phyloP scores from a whole-genome alignment of 176 grass and related monocot genomes.

The Tillandsia fasciculata region DNA sequence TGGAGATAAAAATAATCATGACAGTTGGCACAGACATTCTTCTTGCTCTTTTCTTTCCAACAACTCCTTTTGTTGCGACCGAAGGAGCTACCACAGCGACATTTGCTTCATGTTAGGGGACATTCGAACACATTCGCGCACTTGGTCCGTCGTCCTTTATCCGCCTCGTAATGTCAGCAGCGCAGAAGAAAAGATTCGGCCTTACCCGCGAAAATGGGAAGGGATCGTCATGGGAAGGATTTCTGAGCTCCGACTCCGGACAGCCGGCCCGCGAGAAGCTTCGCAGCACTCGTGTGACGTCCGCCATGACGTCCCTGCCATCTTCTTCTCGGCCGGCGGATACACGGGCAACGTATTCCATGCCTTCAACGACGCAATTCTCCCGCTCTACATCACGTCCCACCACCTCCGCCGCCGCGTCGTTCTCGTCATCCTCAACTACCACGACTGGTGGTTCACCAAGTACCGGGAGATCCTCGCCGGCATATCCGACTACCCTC shows the following conservation, averaged over 20 bases:
- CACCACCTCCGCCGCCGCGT: constrained; percentile 46
- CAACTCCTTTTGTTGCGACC: neutral
- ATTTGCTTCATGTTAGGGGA: neutral
- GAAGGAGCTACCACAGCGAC: neutral
- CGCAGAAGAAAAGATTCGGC: neutral
- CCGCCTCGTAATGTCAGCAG: neutral
- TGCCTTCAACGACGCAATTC: constrained; percentile 54
- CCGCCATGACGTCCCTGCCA: constrained; percentile 38
- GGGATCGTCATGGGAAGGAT: neutral
- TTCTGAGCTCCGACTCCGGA: neutral
- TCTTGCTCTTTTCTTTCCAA: neutral
- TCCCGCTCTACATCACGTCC: constrained; percentile 53
- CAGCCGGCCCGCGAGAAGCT: neutral
- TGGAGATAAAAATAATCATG: neutral
- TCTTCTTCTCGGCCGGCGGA: constrained; percentile 50
- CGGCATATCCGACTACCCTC: constrained; percentile 22
- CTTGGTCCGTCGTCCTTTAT: neutral
- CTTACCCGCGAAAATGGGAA: neutral
- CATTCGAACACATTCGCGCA: neutral
- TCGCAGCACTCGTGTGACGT: constrained; percentile 44
- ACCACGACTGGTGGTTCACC: constrained; percentile 54
- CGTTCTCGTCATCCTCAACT: constrained; percentile 40
- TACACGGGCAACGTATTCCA: constrained; percentile 72
- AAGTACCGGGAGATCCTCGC: constrained; percentile 45
- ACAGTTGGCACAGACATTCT: neutral